phyloP scores from a whole-genome alignment of 345 rosid species.

The Schrenkiella parvula region DNA sequence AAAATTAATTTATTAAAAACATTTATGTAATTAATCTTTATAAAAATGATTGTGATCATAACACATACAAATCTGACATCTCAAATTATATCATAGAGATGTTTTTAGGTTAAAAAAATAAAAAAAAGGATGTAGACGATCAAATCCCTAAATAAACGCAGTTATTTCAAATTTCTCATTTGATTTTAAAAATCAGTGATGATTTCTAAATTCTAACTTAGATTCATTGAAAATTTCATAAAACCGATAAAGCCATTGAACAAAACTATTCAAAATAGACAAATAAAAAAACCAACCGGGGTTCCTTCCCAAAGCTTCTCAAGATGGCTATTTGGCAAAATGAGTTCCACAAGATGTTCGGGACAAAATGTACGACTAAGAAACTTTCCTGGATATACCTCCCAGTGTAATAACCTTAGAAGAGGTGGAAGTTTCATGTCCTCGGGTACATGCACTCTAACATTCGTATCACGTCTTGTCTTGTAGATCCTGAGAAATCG shows the following conservation, averaged over 20 bases:
- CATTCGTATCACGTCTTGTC: background rate
- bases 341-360: slow-evolving; percentile 12
- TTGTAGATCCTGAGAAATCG: slow-evolving; percentile 14
- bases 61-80: no score
- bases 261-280: background rate
- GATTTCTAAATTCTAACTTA: no score
- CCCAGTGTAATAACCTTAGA: slow-evolving; percentile 22
- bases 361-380: slow-evolving; percentile 12
- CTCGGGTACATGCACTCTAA: background rate
- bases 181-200: background rate
- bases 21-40: no score
- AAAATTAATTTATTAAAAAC: no score
- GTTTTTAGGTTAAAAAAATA: no score
- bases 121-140: no score
- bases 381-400: slow-evolving; percentile 6
- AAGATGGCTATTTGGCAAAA: background rate
- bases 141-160: no score
- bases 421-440: slow-evolving; percentile 1
- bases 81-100: no score
- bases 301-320: background rate
- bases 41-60: no score
- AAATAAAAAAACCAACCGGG: background rate
- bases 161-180: no score
- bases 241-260: no score
- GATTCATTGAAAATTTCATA: background rate